Evolutionary conservation across 495 filamentous ascomycete genomes (phyloP).

Genomic region (Penicillium pancosmium): DNA sequence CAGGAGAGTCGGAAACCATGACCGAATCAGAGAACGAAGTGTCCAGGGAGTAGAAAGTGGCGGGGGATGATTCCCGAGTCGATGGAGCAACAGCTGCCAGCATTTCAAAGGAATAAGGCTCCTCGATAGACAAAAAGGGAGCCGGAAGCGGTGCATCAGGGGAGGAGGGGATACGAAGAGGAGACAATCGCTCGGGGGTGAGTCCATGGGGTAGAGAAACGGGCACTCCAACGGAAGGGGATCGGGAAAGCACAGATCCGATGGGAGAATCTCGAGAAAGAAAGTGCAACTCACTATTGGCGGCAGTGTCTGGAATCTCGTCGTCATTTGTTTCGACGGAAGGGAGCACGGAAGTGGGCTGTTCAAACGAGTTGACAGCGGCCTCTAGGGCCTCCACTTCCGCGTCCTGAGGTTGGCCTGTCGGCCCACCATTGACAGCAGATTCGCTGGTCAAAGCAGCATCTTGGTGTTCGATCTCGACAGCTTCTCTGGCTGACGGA

Average conservation of each 20-base stretch:
- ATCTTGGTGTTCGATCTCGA: not conserved
- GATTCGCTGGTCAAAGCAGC: not conserved
- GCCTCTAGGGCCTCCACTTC: not conserved
- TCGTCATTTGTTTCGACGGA: not conserved
- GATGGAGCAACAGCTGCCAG: too few relatives aligned
- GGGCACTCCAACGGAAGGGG: not conserved
- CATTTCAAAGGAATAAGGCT: too few relatives aligned
- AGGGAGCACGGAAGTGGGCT: not conserved
- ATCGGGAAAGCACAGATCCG: not conserved
- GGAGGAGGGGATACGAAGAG: not conserved
- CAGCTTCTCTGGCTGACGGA: not conserved
- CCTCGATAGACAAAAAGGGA: not conserved
- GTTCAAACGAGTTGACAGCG: not conserved
- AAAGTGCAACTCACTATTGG: not conserved
- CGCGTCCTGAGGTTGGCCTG: not conserved
- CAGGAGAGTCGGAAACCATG: too few relatives aligned
- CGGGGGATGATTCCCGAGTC: too few relatives aligned
- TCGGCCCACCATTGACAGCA: not conserved
- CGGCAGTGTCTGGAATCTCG: not conserved
- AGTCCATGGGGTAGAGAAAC: not conserved
- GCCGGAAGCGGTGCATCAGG: not conserved
- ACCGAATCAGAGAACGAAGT: too few relatives aligned
- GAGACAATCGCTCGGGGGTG: not conserved
- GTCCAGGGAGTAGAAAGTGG: too few relatives aligned
- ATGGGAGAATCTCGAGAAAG: not conserved